Percentiles rank a stretch among this genome's conserved stretches.
Conservation (phyloP, 208 protist species). For the Trypanosoma cruzi region DNA sequence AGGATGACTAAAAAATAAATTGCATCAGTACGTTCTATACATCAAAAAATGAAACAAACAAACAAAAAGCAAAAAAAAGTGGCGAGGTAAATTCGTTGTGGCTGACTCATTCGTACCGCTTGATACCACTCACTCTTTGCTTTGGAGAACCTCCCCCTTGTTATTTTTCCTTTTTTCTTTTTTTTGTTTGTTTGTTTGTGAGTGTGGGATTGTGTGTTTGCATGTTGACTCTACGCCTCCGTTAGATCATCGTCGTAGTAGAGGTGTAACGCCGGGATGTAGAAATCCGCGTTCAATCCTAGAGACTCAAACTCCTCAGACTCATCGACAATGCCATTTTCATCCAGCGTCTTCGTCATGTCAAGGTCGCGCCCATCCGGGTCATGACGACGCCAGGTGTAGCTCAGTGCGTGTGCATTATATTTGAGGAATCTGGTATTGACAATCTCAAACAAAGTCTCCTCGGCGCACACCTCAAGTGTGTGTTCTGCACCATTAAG, state of each 20-base stretch:
- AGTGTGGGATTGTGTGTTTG: too few species aligned
- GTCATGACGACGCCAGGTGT: constrained; percentile 93
- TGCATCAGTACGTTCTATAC: constrained; percentile 21
- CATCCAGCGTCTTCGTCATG: constrained; percentile 89
- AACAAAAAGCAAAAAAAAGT: not conserved
- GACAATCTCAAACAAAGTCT: constrained; percentile 92
- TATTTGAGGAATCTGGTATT: constrained; percentile 81
- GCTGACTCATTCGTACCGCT: not conserved
- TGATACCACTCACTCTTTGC: not conserved
- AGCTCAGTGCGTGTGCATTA: constrained; percentile 93
- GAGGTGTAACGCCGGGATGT: constrained; percentile 92
- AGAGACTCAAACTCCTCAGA: constrained; percentile 88
- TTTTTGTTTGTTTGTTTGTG: too few species aligned
- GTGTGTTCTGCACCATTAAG: constrained; percentile 86
- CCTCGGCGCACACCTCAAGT: constrained; percentile 93
- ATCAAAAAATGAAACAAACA: constrained; percentile 2
- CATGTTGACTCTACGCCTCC: constrained; percentile 42
- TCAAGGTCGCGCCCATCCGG: constrained; percentile 79
- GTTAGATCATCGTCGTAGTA: constrained; percentile 96
- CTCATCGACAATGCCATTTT: constrained; percentile 92
- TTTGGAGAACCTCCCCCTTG: not conserved
- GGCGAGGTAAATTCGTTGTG: not conserved
- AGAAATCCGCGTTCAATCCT: constrained; percentile 91
- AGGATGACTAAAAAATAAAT: not conserved
- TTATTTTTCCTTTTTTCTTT: not conserved